Evolutionary conservation across 129 eudicot species (phyloP).

Genomic region (Flaveria sonorensis): DNA sequence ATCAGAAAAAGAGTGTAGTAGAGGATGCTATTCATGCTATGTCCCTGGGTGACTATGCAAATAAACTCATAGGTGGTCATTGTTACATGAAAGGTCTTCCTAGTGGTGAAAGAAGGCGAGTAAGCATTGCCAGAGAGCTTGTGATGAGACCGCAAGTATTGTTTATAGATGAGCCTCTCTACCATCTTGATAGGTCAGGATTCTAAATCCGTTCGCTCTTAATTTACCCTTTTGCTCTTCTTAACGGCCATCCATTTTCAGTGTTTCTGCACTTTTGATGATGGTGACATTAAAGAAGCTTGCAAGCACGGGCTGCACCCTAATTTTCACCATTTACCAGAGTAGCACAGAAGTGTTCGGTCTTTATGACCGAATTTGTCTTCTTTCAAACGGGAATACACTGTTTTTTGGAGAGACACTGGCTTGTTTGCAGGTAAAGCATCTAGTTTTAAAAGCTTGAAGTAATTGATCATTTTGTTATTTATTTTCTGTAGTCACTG

Average conservation of each 20-base stretch:
- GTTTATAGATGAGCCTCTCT: constrained; percentile 90
- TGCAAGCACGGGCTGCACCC: constrained; percentile 85
- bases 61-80: constrained; percentile 86
- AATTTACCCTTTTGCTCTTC: neutral
- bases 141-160: constrained; percentile 76
- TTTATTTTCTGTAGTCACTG: neutral
- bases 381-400: constrained; percentile 91
- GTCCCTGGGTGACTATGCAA: constrained; percentile 85
- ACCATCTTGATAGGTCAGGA: constrained; percentile 79
- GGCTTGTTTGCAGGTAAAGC: constrained; percentile 90
- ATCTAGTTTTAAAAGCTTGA: constrained; percentile 2
- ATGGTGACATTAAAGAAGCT: constrained; percentile 96
- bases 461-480: neutral
- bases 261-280: constrained; percentile 93
- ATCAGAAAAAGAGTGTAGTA: constrained; percentile 63
- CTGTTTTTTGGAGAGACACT: constrained; percentile 92
- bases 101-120: constrained; percentile 82
- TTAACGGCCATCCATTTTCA: constrained; percentile 26
- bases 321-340: constrained; percentile 77
- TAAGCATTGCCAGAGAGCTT: constrained; percentile 87
- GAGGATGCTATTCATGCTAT: constrained; percentile 89
- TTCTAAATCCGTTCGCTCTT: neutral
- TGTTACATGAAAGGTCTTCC: constrained; percentile 85
- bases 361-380: constrained; percentile 85
- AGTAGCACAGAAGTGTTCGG: constrained; percentile 99